Conservation (phyloP, 139 green algal species). For the Marvania coccoides region DNA sequence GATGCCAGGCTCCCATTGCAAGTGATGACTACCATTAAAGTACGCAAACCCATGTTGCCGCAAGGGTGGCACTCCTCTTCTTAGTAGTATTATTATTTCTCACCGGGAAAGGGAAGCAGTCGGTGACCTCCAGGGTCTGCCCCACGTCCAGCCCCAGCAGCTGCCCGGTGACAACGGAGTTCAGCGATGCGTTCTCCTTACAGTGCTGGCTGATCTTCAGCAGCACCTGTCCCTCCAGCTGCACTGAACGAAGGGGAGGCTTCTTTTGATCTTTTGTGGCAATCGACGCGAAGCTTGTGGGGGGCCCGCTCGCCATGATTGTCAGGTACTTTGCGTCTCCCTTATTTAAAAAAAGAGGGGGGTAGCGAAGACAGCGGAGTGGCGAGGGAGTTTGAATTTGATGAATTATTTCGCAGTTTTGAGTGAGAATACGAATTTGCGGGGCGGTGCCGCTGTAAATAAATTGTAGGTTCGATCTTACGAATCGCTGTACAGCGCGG, state of each 20-base stretch:
- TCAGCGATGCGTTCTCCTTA: constrained; percentile 48
- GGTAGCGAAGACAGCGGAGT: too few relatives aligned
- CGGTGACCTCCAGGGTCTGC: constrained; percentile 90
- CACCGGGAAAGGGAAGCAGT: constrained; percentile 96
- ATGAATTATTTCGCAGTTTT: too few relatives aligned
- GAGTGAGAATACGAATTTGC: too few relatives aligned
- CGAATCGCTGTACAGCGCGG: too few relatives aligned
- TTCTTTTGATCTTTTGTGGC: constrained; percentile 34
- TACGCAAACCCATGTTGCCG: too few relatives aligned
- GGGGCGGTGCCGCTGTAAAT: too few relatives aligned
- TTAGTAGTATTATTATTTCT: constrained; percentile 5
- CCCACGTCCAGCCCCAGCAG: constrained; percentile 96
- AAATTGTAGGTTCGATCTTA: too few relatives aligned
- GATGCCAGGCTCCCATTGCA: neutral
- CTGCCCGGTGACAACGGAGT: constrained; percentile 86
- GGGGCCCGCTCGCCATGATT: constrained; percentile 6
- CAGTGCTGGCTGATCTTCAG: constrained; percentile 97
- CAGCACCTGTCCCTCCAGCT: constrained; percentile 72
- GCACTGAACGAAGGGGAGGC: constrained; percentile 48
- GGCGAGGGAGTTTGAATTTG: too few relatives aligned
- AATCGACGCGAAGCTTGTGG: constrained; percentile 33
- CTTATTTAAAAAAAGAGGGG: neutral
- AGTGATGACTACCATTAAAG: neutral
- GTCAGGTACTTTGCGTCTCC: neutral
- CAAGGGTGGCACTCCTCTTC: neutral